Percentiles rank a stretch among this genome's conserved stretches.
These are phyloP conservation scores for Borealophlyctis nickersoniae DNA, from an alignment of 192 early-diverging fungal genomes.

Conservation along the genomic window DNA sequence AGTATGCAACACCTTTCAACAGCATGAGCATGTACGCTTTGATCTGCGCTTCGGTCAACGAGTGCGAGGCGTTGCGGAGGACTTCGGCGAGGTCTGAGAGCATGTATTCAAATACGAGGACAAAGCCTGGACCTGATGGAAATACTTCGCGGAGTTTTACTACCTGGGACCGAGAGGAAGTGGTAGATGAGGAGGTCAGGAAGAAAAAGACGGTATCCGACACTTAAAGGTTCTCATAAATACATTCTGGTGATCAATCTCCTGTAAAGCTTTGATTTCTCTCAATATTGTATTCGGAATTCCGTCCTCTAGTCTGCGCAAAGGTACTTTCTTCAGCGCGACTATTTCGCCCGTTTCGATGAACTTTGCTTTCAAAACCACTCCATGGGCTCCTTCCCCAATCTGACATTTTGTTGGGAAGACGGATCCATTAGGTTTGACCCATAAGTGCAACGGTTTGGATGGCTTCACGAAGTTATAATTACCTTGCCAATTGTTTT, in stretches of 20 bases:
- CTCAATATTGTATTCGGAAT: constrained; percentile 54
- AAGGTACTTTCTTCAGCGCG: constrained; percentile 54
- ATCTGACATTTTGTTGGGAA: constrained; percentile 32
- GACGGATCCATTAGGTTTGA: neutral
- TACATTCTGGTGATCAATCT: constrained; percentile 52
- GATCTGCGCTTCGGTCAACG: constrained; percentile 51
- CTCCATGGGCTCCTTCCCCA: constrained; percentile 57
- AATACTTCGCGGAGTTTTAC: constrained; percentile 51
- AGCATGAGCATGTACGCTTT: constrained; percentile 61
- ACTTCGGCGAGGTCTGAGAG: constrained; percentile 49
- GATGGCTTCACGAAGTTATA: neutral
- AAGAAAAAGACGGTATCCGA: too few relatives aligned
- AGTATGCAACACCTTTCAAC: constrained; percentile 56
- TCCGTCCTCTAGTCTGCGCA: constrained; percentile 47
- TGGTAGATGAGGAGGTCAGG: too few relatives aligned
- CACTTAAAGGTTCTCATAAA: too few relatives aligned
- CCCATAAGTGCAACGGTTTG: neutral
- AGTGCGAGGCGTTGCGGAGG: constrained; percentile 35
- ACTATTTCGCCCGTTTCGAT: constrained; percentile 50
- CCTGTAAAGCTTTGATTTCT: constrained; percentile 58
- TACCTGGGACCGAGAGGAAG: constrained; percentile 22
- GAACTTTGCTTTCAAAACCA: constrained; percentile 50
- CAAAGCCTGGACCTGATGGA: constrained; percentile 45
- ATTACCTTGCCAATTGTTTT: constrained; percentile 28
- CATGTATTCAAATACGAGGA: constrained; percentile 57